Evolutionary conservation across 768 basidiomycete species (phyloP).

Genomic region (Bullera alba): DNA sequence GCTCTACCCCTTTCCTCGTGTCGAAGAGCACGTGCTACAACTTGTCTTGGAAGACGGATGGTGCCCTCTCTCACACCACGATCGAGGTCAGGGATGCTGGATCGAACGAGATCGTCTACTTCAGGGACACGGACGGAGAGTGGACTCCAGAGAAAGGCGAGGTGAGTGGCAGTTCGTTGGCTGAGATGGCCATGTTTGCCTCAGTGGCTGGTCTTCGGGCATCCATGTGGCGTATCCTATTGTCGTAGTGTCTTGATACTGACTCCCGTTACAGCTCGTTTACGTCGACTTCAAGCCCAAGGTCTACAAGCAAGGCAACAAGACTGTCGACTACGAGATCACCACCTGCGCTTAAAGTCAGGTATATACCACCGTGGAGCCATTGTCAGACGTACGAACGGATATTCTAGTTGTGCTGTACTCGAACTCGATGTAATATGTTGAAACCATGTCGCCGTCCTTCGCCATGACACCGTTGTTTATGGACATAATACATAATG

Average conservation of each 20-base stretch:
- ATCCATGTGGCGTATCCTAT: neutral
- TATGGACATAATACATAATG: too few relatives aligned
- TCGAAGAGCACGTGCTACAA: conserved; percentile 37
- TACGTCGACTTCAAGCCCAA: conserved; percentile 45
- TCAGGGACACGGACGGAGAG: conserved; percentile 41
- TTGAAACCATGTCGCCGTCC: too few relatives aligned
- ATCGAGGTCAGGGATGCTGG: conserved; percentile 40
- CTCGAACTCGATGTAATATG: too few relatives aligned
- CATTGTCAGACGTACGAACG: too few relatives aligned
- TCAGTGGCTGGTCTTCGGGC: too few relatives aligned
- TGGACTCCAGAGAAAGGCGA: conserved; percentile 40
- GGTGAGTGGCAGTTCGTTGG: conserved; percentile 26
- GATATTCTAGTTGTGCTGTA: too few relatives aligned
- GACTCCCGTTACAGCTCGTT: conserved; percentile 16
- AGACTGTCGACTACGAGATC: conserved; percentile 40
- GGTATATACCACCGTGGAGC: too few relatives aligned
- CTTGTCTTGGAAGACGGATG: conserved; percentile 41
- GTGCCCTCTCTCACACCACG: conserved; percentile 39
- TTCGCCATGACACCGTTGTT: too few relatives aligned
- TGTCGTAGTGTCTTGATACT: conserved; percentile 1
- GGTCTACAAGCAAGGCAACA: conserved; percentile 30
- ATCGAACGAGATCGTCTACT: conserved; percentile 37
- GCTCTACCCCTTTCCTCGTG: conserved; percentile 41
- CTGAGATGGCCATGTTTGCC: too few relatives aligned
- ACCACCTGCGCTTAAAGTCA: conserved; percentile 30